These are phyloP conservation scores for Solanum lycopersicoides DNA, from an alignment of 257 asterid species.

Conservation along the genomic window DNA sequence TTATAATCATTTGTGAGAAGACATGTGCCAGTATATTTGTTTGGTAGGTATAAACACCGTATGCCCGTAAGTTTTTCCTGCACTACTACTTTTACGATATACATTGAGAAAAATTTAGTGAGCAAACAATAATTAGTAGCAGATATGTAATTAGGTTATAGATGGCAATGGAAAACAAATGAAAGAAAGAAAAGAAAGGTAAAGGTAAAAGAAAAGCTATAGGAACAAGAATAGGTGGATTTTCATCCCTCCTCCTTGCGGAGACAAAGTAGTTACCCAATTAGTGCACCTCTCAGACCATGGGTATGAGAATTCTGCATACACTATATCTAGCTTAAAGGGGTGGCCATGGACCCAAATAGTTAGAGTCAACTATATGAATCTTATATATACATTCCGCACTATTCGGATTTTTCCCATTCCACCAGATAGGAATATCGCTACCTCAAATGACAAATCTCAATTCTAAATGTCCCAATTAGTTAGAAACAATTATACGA, in stretches of 20 bases:
- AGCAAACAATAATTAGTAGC: no score
- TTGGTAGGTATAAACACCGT: no score
- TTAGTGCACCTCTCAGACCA: not conserved
- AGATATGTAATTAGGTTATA: no score
- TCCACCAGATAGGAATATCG: not conserved
- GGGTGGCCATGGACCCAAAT: not conserved
- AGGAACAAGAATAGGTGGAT: no score
- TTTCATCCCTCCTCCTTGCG: not conserved
- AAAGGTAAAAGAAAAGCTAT: no score
- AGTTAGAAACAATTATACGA: not conserved
- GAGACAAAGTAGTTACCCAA: not conserved
- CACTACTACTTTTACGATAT: no score
- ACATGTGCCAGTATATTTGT: no score
- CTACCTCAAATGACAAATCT: not conserved
- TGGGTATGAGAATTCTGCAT: not conserved
- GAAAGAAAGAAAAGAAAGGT: no score
- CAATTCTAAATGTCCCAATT: not conserved
- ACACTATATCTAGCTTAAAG: not conserved
- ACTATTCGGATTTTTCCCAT: not conserved
- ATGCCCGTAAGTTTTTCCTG: no score
- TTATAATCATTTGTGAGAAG: no score
- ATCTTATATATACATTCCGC: not conserved
- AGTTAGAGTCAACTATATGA: not conserved
- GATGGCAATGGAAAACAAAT: no score
- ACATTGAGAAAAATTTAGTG: no score